A percentile compares a stretch with the other conserved stretches of the same genome.
phyloP scores from a whole-genome alignment of 345 rosid species.

The Psidium guajava region DNA sequence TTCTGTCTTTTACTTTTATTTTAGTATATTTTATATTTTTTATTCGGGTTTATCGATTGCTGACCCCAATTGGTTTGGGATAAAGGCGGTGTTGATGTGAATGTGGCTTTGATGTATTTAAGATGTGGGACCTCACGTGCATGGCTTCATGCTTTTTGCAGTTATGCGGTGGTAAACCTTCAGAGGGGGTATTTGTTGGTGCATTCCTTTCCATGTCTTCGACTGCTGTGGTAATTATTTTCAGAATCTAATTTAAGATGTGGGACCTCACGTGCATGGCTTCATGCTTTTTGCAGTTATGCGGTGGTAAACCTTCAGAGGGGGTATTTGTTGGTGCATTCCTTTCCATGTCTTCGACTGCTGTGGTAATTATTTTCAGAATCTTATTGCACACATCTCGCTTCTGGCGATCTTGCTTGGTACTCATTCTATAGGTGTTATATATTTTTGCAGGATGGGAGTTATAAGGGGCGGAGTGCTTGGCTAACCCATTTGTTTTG shows the following conservation, averaged over 20 bases:
- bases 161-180: conserved; percentile 86
- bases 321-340: conserved; percentile 86
- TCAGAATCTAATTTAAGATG: background rate
- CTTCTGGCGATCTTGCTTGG: too few relatives aligned
- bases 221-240: conserved; percentile 72
- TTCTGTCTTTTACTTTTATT: too few relatives aligned
- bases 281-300: conserved; percentile 48
- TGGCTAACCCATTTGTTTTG: too few relatives aligned
- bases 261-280: conserved; percentile 10
- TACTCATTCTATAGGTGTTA: too few relatives aligned
- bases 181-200: conserved; percentile 90
- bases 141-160: conserved; percentile 25
- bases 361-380: conserved; percentile 50
- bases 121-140: conserved; percentile 7
- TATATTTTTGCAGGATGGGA: too few relatives aligned
- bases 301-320: conserved; percentile 85
- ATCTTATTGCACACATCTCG: background rate
- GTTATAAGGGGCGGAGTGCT: too few relatives aligned
- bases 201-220: conserved; percentile 91
- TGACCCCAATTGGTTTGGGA: too few relatives aligned
- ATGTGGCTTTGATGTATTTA: background rate
- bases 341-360: conserved; percentile 93
- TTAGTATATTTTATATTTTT: too few relatives aligned
- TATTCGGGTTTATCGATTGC: too few relatives aligned
- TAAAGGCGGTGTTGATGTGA: background rate